Percentiles rank a stretch among this genome's conserved stretches.
Evolutionary conservation across 495 filamentous ascomycete species (phyloP).

Genomic region (Mycothermus thermophilus): DNA sequence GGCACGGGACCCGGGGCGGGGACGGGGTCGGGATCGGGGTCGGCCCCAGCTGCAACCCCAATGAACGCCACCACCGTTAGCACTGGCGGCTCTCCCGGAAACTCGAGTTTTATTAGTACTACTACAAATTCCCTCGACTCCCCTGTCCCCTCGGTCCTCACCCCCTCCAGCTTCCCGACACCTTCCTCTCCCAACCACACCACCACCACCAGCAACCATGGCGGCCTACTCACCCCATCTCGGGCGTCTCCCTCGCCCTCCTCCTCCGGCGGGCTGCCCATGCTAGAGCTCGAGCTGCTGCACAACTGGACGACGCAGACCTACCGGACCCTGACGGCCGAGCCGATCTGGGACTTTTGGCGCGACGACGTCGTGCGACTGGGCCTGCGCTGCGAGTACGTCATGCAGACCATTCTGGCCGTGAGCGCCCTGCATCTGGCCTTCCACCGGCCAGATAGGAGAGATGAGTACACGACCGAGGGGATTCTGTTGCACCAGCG

Average conservation of each 20-base stretch:
- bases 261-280: constrained; percentile 10
- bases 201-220: no score
- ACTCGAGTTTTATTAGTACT: no score
- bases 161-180: background rate
- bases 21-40: no score
- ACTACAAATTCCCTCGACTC: background rate
- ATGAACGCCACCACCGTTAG: no score
- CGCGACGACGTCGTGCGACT: constrained; percentile 22
- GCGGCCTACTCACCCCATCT: background rate
- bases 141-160: constrained; percentile 1
- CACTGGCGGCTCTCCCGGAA: no score
- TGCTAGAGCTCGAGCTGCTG: constrained; percentile 28
- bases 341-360: constrained; percentile 24
- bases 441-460: constrained; percentile 24
- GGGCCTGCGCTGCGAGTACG: constrained; percentile 37
- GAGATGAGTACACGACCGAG: constrained; percentile 34
- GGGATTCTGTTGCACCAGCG: constrained; percentile 38
- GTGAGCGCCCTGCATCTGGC: constrained; percentile 42
- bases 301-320: constrained; percentile 31
- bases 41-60: no score
- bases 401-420: constrained; percentile 42
- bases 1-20: no score
- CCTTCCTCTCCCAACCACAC: background rate
- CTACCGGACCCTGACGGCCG: constrained; percentile 22
- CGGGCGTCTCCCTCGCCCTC: background rate